phyloP scores from a whole-genome alignment of 176 grass and related monocot species.

The Bolboschoenus planiculmis region DNA sequence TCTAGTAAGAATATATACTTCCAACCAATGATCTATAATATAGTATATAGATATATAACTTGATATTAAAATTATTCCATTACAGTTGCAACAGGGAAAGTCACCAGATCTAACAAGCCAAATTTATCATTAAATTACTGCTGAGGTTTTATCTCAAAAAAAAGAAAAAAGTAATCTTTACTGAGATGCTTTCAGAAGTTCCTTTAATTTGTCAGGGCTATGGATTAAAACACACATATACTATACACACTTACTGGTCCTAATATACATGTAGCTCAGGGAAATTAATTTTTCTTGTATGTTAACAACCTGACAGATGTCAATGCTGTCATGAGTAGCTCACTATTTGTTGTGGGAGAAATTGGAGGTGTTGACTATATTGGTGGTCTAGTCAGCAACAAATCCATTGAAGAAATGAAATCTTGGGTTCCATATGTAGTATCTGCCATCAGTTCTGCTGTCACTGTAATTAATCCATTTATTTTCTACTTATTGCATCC shows the following conservation, averaged over 20 bases:
- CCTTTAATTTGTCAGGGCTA: no score
- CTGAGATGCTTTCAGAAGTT: no score
- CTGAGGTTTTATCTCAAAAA: no score
- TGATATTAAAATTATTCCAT: no score
- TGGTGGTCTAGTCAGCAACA: not conserved
- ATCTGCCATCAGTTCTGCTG: not conserved
- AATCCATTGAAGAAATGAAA: not conserved
- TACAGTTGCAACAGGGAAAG: no score
- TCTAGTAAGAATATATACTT: not conserved
- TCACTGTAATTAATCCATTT: not conserved
- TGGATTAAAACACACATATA: no score
- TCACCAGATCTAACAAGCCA: no score
- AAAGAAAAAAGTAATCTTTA: no score
- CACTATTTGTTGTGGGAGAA: conserved; percentile 19
- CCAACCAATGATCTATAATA: no score
- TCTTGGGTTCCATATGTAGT: conserved; percentile 16
- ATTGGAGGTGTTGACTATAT: conserved; percentile 3
- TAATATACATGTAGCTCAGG: not conserved
- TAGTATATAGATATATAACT: no score
- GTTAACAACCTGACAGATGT: not conserved
- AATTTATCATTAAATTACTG: no score
- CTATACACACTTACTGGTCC: no score
- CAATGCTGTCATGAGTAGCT: not conserved
- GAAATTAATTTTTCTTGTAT: not conserved
- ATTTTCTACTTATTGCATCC: not conserved